phyloP scores from a whole-genome alignment of 1,284 basidiomycete species.

The Boletus sp. region DNA sequence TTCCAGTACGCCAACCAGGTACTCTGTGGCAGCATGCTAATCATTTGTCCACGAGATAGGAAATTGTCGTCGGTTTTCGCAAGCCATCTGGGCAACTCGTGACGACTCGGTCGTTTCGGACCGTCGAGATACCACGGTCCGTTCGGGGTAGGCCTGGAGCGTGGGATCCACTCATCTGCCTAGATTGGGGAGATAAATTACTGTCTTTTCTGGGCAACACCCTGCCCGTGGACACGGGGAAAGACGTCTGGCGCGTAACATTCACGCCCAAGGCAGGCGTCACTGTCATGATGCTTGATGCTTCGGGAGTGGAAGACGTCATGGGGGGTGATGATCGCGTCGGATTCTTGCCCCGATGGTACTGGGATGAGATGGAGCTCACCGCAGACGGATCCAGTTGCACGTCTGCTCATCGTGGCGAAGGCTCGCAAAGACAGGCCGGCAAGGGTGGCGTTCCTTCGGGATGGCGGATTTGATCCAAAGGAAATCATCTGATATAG shows the following conservation, averaged over 20 bases:
- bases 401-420: slow-evolving; percentile 7
- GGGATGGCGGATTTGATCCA: slow-evolving; percentile 26
- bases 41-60: slow-evolving; percentile 41
- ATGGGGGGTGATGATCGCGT: slow-evolving; percentile 63
- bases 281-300: slow-evolving; percentile 43
- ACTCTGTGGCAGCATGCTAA: not conserved
- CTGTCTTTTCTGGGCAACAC: slow-evolving; percentile 54
- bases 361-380: slow-evolving; percentile 49
- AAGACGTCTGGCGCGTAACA: slow-evolving; percentile 63
- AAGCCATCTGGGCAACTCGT: slow-evolving; percentile 70
- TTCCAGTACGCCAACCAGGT: slow-evolving; percentile 60
- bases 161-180: slow-evolving; percentile 77
- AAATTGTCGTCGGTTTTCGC: slow-evolving; percentile 91
- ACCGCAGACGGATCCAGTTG: slow-evolving; percentile 2
- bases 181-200: slow-evolving; percentile 72
- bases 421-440: slow-evolving; percentile 1
- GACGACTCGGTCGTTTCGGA: slow-evolving; percentile 67
- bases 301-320: slow-evolving; percentile 54
- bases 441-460: slow-evolving; percentile 7
- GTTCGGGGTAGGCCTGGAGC: slow-evolving; percentile 71
- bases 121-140: slow-evolving; percentile 67
- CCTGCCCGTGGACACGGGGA: slow-evolving; percentile 24
- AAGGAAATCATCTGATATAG: slow-evolving; percentile 21
- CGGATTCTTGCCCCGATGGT: slow-evolving; percentile 73
- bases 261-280: slow-evolving; percentile 60